Evolutionary conservation across 2,329 filamentous ascomycete genomes (phyloP).

Genomic region (Nigrograna mackinnonii): DNA sequence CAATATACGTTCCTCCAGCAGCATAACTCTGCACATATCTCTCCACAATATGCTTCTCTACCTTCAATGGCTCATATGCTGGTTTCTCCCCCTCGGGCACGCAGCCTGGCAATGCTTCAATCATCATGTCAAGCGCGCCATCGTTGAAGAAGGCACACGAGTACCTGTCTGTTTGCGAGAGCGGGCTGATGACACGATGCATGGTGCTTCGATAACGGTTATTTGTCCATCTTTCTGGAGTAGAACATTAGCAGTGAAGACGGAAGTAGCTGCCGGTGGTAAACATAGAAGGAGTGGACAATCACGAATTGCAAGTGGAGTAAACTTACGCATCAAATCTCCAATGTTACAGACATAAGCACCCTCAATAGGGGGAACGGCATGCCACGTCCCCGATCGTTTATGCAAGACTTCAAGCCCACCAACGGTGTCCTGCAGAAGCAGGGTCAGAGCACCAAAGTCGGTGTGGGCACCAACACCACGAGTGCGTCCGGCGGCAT

Average conservation of each 20-base stretch:
- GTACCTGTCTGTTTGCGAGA: slow-evolving; percentile 26
- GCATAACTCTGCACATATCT: slow-evolving; percentile 31
- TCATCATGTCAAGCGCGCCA: slow-evolving; percentile 32
- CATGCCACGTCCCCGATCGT: slow-evolving; percentile 48
- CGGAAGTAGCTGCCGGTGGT: no score
- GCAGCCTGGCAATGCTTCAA: slow-evolving; percentile 42
- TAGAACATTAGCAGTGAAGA: no score
- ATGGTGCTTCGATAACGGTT: slow-evolving; percentile 20
- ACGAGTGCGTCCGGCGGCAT: slow-evolving; percentile 31
- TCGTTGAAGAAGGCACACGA: slow-evolving; percentile 39
- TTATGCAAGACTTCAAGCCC: slow-evolving; percentile 57
- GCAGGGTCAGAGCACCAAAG: slow-evolving; percentile 60
- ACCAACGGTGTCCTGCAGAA: slow-evolving; percentile 55
- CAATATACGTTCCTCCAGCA: slow-evolving; percentile 5
- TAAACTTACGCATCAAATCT: slow-evolving; percentile 34
- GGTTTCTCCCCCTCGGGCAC: slow-evolving; percentile 33
- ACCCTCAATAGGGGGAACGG: slow-evolving; percentile 31
- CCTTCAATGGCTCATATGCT: slow-evolving; percentile 32
- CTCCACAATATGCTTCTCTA: slow-evolving; percentile 35
- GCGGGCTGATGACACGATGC: slow-evolving; percentile 34
- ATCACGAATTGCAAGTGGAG: no score
- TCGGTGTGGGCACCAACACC: slow-evolving; percentile 57
- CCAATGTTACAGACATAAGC: slow-evolving; percentile 45
- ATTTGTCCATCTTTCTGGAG: slow-evolving; percentile 47
- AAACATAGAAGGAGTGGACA: no score